Evolutionary conservation across 371 early-diverging fungal species (phyloP).

Genomic region (Mucor velutinosus): DNA sequence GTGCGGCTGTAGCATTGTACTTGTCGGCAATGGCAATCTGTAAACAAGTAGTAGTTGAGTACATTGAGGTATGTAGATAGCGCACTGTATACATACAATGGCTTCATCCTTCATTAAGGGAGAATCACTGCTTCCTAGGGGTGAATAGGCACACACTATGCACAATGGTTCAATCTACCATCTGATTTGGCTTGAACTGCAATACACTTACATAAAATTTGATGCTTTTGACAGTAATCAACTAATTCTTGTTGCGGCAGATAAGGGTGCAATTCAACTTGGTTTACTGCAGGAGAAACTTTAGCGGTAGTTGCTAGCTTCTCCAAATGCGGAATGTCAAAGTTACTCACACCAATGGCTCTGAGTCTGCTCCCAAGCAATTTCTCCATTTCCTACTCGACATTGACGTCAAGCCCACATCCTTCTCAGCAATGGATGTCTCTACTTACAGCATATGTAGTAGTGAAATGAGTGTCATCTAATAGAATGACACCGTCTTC

Average conservation of each 20-base stretch:
- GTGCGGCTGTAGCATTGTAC: constrained; percentile 66
- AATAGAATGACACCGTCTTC: constrained; percentile 23
- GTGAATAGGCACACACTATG: constrained; percentile 40
- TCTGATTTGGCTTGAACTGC: background rate
- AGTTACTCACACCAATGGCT: constrained; percentile 46
- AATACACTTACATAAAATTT: constrained; percentile 23
- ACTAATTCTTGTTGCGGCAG: constrained; percentile 32
- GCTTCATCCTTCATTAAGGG: constrained; percentile 27
- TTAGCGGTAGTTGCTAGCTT: constrained; percentile 35
- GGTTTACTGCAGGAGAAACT: constrained; percentile 49
- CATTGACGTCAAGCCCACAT: background rate
- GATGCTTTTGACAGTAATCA: constrained; percentile 30
- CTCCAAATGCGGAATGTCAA: constrained; percentile 34
- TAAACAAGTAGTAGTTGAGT: background rate
- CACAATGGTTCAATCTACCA: background rate
- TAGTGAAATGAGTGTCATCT: constrained; percentile 25
- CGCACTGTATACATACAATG: constrained; percentile 15
- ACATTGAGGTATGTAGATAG: background rate
- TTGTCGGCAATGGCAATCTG: constrained; percentile 58
- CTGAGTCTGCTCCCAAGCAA: constrained; percentile 31
- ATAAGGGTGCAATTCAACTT: constrained; percentile 61
- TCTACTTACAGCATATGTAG: constrained; percentile 52
- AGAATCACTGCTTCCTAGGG: constrained; percentile 37
- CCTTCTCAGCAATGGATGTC: constrained; percentile 17
- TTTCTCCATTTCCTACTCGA: constrained; percentile 34